Evolutionary conservation across 352 stramenopile species (phyloP).

Genomic region (Pythium plurisporium): DNA sequence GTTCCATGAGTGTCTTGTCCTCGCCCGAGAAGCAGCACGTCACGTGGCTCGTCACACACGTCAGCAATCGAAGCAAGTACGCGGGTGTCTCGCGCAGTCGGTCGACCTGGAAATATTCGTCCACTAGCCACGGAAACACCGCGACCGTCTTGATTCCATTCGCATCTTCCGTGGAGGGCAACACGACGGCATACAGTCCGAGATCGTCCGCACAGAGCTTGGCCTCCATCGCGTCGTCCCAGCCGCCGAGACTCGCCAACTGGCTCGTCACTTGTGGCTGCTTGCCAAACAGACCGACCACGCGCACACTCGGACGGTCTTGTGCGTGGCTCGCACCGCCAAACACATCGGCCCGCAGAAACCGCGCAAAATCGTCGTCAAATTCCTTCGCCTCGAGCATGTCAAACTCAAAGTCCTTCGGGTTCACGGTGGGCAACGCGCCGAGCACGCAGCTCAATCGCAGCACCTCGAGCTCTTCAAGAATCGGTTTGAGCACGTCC

Average conservation of each 20-base stretch:
- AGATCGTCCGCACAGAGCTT: constrained; percentile 35
- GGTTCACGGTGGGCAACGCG: constrained; percentile 39
- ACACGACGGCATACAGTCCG: constrained; percentile 49
- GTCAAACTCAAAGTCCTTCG: constrained; percentile 50
- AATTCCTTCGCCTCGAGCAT: constrained; percentile 51
- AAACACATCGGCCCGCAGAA: constrained; percentile 52
- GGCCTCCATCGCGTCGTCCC: constrained; percentile 39
- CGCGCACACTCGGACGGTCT: constrained; percentile 18
- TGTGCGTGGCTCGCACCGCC: background rate
- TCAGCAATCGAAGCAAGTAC: constrained; percentile 67
- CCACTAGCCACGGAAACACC: constrained; percentile 59
- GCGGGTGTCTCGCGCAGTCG: constrained; percentile 29
- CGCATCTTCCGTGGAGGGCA: constrained; percentile 2
- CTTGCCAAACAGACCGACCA: constrained; percentile 56
- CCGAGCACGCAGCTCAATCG: constrained; percentile 52
- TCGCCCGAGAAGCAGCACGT: constrained; percentile 41
- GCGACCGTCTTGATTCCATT: constrained; percentile 22
- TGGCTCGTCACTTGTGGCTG: constrained; percentile 46
- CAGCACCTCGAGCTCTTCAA: constrained; percentile 65
- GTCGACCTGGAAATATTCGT: constrained; percentile 34
- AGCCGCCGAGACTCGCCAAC: constrained; percentile 31
- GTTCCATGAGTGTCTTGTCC: constrained; percentile 30
- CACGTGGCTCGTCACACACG: constrained; percentile 42
- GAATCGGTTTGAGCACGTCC: constrained; percentile 61
- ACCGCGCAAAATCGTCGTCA: constrained; percentile 59